Evolutionary conservation across 192 early-diverging fungal genomes (phyloP), one percentile per base, ranked within the genome.

Genomic region (Funneliformis mosseae): DNA sequence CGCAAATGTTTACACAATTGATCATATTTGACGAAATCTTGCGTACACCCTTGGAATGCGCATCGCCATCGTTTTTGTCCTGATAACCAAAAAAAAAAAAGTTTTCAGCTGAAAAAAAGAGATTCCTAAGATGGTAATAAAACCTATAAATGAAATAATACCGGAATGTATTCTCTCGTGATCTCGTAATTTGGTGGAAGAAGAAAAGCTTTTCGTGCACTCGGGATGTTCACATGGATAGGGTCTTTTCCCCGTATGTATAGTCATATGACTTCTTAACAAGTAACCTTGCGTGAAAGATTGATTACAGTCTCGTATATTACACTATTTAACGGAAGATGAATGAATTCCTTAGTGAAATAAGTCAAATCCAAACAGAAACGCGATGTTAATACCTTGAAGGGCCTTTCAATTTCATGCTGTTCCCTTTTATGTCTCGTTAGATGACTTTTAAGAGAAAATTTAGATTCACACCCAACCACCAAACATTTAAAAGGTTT

Each of bases 131-230:
- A n/a, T n/a, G n/a, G 42, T 23, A 70, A 70, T 70, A 42, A 43
- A 8, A 70, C 9, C 4, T 18, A 70, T 42, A 42, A 41, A 42
- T 41, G 2, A 70, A n/a, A 41, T 18, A 21, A n/a, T 70, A 70
- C 68, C 14, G 21, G 14, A 70, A n/a, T 70, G 41, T n/a, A 70
- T 39, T 42, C 18, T 16, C 16, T 12, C 38, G 28, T 74, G 33
- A 27, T 41, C 25, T 74, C 48, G 12, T 28, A 74, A 33, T 48
- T 50, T 74, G 3, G 73, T 38, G 10, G 73, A 59, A 38, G n/a
- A 50, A 23, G 45, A 74, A 74, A 74, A 78, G 46, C 64, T 78
- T 78, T 68, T 64, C 1, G 14, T 25, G 14, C 77, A 78, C 16
- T 18, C 45, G 16, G 39, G 23, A 68, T 78, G 6, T 0, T 78